Evolutionary conservation across 148 eudicot genomes (phyloP), one percentile per base, ranked within the genome.

Genomic region (Camellia lanceoleosa): DNA sequence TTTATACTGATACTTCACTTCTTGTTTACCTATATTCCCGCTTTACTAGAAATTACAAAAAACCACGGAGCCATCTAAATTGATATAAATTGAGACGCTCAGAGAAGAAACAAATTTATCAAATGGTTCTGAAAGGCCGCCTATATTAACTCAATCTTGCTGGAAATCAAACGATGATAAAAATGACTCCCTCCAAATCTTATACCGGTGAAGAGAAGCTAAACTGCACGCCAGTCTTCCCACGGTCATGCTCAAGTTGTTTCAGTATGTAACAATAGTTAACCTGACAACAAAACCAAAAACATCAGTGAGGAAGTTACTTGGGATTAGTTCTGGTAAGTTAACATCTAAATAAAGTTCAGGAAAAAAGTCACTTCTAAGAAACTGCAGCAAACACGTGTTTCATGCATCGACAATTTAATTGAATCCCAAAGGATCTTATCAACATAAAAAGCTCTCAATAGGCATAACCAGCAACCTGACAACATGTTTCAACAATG

Each of bases 201-300:
- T 85, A 89, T 41, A 78, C 60, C 2, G 94, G 87, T 56, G 97
- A 87, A 68, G 99, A 93, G 86, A 96, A 96, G 90, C 97, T 85
- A 81, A 93, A 91, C 81, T 92, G 97, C 61, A 96, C 85, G 8
- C 97, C 99, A 55, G 92, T 90, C 86, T 92, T 95, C 81, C 92
- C 99, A 60, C 80, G 90, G 78, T 93, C 98, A n/a, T 91, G 89
- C 82, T 87, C 95, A 8, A 80, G 87, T 78, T 90, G 91, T 83
- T 84, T 89, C 80, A 93, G 81, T 70, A 93, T 82, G 81, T 93
- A 85, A 86, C 98, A 93, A 82, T 96, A 96, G 80, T 96, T 96
- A 38, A 92, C 90, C 98, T 96, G 91, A 75, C 61, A 76, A 79
- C 16, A 68, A 52, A 79, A 41, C 55, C 65, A 77, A 20, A 30